Evolutionary conservation across 345 rosid species (phyloP).

Genomic region (Eucalyptus cloeziana): DNA sequence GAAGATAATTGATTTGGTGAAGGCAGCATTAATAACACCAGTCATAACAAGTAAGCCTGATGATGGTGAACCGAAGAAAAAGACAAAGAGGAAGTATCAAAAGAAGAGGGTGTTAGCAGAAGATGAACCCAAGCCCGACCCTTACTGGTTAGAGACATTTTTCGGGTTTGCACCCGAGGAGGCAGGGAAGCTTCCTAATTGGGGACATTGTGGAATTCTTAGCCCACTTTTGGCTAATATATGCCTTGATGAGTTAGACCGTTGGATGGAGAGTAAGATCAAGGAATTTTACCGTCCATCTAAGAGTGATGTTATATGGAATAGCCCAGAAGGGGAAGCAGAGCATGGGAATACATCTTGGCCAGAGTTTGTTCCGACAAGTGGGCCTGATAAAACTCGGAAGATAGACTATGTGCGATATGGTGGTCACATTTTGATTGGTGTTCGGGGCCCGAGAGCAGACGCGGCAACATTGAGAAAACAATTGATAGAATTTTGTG

Average conservation of each 20-base stretch:
- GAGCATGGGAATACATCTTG: conserved; percentile 96
- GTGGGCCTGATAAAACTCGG: conserved; percentile 94
- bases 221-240: conserved; percentile 85
- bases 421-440: conserved; percentile 91
- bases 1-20: conserved; percentile 84
- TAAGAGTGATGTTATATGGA: conserved; percentile 90
- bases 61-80: conserved; percentile 57
- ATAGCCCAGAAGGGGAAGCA: conserved; percentile 79
- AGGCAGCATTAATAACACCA: conserved; percentile 69
- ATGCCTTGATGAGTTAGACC: conserved; percentile 88
- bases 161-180: conserved; percentile 97
- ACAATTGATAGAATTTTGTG: conserved; percentile 87
- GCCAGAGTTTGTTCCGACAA: conserved; percentile 99
- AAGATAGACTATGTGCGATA: conserved; percentile 81
- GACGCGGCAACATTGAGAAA: conserved; percentile 93
- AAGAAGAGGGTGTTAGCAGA: conserved; percentile 92
- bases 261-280: conserved; percentile 77
- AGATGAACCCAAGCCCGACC: conserved; percentile 98
- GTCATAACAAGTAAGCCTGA: conserved; percentile 51
- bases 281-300: conserved; percentile 89
- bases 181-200: conserved; percentile 76
- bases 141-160: conserved; percentile 93
- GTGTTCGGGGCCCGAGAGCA: conserved; percentile 88
- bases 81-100: conserved; percentile 79
- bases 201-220: conserved; percentile 97